Conservation (phyloP, 164 flowering plant genomes). For the Vitis labrusca region DNA sequence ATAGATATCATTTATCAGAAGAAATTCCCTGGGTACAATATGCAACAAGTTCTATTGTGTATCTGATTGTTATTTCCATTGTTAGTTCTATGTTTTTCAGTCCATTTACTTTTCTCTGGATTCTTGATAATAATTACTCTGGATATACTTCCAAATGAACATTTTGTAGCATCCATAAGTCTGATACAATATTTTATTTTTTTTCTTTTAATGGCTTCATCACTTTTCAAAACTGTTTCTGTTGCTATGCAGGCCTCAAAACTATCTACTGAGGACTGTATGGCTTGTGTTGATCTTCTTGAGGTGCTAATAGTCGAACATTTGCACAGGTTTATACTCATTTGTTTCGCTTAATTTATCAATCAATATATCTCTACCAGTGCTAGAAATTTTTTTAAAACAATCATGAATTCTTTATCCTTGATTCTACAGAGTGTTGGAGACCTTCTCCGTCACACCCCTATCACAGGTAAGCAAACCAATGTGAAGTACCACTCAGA, state of each 20-base stretch:
- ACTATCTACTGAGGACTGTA: conserved; percentile 71
- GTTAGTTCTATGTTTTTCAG: no score
- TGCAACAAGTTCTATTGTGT: no score
- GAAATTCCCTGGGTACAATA: no score
- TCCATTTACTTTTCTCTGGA: background rate
- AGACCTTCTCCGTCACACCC: conserved; percentile 43
- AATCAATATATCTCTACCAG: background rate
- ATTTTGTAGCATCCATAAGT: no score
- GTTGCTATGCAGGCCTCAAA: conserved; percentile 61
- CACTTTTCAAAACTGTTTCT: background rate
- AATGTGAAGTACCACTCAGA: background rate
- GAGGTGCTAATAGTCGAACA: conserved; percentile 80
- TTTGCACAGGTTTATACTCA: conserved; percentile 52
- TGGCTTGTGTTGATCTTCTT: conserved; percentile 77
- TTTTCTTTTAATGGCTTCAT: background rate
- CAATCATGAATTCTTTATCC: background rate
- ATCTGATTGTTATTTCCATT: no score
- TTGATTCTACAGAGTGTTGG: conserved; percentile 31
- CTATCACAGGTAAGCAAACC: conserved; percentile 58
- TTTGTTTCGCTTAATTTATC: background rate
- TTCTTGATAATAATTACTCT: background rate
- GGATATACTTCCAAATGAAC: no score
- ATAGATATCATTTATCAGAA: no score
- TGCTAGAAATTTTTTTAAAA: background rate
- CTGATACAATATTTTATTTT: background rate